Base-by-base conservation (phyloP, 2,329 filamentous ascomycete species). In the Diaporthe batatas region DNA sequence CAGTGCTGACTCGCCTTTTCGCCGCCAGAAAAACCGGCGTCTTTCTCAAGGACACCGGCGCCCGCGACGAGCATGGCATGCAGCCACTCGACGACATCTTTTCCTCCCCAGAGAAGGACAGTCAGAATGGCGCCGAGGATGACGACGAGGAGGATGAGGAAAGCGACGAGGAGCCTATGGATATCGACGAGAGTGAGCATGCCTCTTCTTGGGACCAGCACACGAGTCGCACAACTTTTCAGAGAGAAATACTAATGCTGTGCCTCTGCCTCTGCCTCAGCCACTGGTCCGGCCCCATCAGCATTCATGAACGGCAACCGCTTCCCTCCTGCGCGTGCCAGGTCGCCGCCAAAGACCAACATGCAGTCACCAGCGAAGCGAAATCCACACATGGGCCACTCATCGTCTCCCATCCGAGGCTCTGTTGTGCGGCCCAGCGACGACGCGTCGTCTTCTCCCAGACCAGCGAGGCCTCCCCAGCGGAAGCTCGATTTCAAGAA, bases 41-140 rank as follows among this genome's bases (percentile, higher is more conserved):
- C 34, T 93, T 91, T 0, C 83, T 98, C 42, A 90, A 91, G 78
- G 94, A 98, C 79, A 91, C 87, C 71, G 94, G 94, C 68, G 86
- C 91, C 74, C 93, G 94, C 83, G 96, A 98, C 83, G 95, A 97
- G 81, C 87, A 98, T 87, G 96, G 96, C 82, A 91, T 99, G 86
- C 94, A 98, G 81, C 92, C 94, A 47, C 89, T 98, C 73, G 93
- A 96, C 47, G 90, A 91, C 76, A 90, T 98, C 76, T 98, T 98
- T 82, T 98, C 95, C 11, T 98, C 95, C 25, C 95, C 95, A 18
- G 89, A 90, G 76, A 93, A 91, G 78, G 75, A 75, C 73, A 77
- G 77, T 70, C 62, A 68, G 53, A n/a, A 72, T 55, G 76, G 75
- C 83, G 79, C 78, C 78, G 83, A 77, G 16, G 74, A 79, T 21